These are phyloP conservation scores for Elaeis guineensis DNA, from an alignment of 176 grass and related monocot species.

Conservation along the genomic window DNA sequence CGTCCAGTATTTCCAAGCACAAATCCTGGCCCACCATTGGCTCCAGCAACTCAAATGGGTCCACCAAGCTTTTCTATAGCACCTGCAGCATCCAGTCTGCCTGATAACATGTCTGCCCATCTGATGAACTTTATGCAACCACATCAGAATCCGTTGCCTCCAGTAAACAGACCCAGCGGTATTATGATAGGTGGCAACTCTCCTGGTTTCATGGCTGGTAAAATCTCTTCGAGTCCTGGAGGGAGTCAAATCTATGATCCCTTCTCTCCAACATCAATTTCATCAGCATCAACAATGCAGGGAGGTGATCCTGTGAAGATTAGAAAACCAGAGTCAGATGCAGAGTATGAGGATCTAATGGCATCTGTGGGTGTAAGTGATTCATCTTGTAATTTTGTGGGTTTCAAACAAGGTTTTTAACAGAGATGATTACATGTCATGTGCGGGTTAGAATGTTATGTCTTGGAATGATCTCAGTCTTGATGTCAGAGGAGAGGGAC, in stretches of 20 bases:
- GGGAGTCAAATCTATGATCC: constrained; percentile 52
- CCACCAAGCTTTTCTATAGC: constrained; percentile 11
- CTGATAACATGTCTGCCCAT: constrained; percentile 13
- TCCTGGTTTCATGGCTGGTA: constrained; percentile 11
- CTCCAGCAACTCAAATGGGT: constrained; percentile 26
- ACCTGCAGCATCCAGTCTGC: constrained; percentile 16
- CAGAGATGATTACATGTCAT: too few relatives aligned
- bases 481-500: too few relatives aligned
- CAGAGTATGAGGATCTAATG: constrained; percentile 68
- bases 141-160: constrained; percentile 23
- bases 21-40: not conserved
- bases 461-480: too few relatives aligned
- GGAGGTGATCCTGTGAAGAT: constrained; percentile 7
- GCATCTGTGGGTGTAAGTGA: constrained; percentile 68
- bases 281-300: constrained; percentile 13
- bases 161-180: constrained; percentile 12
- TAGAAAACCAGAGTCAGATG: constrained; percentile 39
- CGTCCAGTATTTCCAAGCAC: constrained; percentile 20
- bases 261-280: constrained; percentile 33
- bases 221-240: constrained; percentile 11
- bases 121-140: constrained; percentile 30
- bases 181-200: not conserved
- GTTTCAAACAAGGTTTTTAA: too few relatives aligned
- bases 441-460: too few relatives aligned
- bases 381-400: not conserved